Percentiles rank a stretch among this genome's conserved stretches.
phyloP scores from a whole-genome alignment of 352 stramenopile species.

The Globisporangium sylvaticum region DNA sequence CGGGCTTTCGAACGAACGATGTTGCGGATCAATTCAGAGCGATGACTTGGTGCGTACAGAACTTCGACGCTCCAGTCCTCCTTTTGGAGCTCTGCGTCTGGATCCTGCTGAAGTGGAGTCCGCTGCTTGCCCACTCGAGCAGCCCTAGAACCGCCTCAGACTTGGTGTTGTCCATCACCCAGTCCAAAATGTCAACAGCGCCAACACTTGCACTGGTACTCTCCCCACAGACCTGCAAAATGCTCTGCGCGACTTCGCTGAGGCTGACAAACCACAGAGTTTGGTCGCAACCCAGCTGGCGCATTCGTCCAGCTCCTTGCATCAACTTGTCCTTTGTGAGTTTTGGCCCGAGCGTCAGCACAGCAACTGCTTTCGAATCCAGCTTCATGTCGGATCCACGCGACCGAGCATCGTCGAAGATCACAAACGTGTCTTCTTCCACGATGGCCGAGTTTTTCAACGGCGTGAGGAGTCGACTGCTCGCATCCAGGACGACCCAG shows the following conservation, averaged over 20 bases:
- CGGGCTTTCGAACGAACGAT: constrained; percentile 26
- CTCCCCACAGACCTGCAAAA: constrained; percentile 21
- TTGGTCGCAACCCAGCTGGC: constrained; percentile 69
- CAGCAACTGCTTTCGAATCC: constrained; percentile 44
- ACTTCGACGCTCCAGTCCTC: constrained; percentile 49
- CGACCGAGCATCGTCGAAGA: constrained; percentile 90
- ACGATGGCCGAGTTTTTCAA: constrained; percentile 65
- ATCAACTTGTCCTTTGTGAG: constrained; percentile 92
- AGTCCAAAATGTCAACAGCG: constrained; percentile 66
- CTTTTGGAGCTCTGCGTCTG: constrained; percentile 25
- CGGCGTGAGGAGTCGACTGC: constrained; percentile 30
- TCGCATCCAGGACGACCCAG: constrained; percentile 79
- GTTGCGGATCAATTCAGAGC: constrained; percentile 26
- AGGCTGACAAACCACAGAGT: constrained; percentile 67
- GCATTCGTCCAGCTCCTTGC: constrained; percentile 88
- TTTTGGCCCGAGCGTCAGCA: constrained; percentile 82
- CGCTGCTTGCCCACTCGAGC: constrained; percentile 76
- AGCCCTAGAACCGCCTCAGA: constrained; percentile 53
- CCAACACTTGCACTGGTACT: constrained; percentile 11
- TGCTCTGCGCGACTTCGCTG: constrained; percentile 57
- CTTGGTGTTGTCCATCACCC: constrained; percentile 86
- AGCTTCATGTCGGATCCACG: constrained; percentile 89
- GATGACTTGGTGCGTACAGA: constrained; percentile 30
- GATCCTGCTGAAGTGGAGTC: constrained; percentile 57
- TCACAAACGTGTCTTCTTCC: constrained; percentile 85